A percentile compares a stretch with the other conserved stretches of the same genome.
Evolutionary conservation across 257 asterid genomes (phyloP).

Genomic region (Asclepias syriaca): DNA sequence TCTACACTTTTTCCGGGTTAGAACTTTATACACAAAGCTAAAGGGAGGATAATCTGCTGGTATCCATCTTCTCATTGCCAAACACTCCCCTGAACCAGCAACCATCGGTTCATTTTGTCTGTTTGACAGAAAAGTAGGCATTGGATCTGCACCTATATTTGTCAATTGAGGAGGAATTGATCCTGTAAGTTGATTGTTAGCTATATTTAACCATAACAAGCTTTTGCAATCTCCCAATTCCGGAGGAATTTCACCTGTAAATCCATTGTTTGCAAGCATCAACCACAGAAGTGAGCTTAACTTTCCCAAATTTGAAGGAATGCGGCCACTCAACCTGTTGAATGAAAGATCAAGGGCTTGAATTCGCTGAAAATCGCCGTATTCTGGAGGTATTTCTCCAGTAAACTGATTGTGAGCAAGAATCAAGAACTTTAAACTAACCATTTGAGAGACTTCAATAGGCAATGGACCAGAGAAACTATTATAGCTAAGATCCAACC

Average conservation of each 20-base stretch:
- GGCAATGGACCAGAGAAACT: slow-evolving; percentile 67
- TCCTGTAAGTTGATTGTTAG: slow-evolving; percentile 56
- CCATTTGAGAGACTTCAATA: slow-evolving; percentile 44
- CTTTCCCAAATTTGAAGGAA: slow-evolving; percentile 59
- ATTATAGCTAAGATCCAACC: slow-evolving; percentile 82
- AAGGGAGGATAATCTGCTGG: slow-evolving; percentile 90
- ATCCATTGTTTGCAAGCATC: slow-evolving; percentile 75
- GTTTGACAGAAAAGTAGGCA: slow-evolving; percentile 57
- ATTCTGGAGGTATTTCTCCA: slow-evolving; percentile 69
- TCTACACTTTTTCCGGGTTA: slow-evolving; percentile 65
- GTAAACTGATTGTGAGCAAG: slow-evolving; percentile 67
- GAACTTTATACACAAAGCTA: slow-evolving; percentile 58
- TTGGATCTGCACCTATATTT: slow-evolving; percentile 44
- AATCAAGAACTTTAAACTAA: slow-evolving; percentile 52
- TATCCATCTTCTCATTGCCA: slow-evolving; percentile 81
- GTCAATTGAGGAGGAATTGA: slow-evolving; percentile 44
- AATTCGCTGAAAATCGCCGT: slow-evolving; percentile 53
- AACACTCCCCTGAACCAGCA: slow-evolving; percentile 83
- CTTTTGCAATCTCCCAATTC: slow-evolving; percentile 76
- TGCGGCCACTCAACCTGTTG: slow-evolving; percentile 48
- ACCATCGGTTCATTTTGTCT: slow-evolving; percentile 30
- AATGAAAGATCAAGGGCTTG: slow-evolving; percentile 90
- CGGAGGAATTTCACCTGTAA: slow-evolving; percentile 56
- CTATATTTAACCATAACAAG: slow-evolving; percentile 74
- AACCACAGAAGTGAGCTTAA: slow-evolving; percentile 66